phyloP scores from a whole-genome alignment of 108 stramenopile genomes.

The Cyclotella sp. region DNA sequence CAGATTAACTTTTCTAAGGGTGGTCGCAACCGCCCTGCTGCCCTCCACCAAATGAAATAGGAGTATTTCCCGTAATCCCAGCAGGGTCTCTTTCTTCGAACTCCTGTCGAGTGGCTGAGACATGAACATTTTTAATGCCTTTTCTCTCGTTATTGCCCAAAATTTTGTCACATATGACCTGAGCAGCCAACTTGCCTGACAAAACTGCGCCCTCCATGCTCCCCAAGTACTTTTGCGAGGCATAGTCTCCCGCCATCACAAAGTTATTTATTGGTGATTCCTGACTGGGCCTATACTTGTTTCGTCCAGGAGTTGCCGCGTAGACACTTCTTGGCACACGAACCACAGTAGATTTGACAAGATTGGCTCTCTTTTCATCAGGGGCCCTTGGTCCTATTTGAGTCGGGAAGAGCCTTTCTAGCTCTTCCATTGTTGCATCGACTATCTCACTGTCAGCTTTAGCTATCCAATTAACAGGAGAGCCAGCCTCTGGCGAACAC shows the following conservation, averaged over 20 bases:
- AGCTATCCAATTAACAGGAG: constrained; percentile 52
- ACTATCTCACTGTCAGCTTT: constrained; percentile 59
- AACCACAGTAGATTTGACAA: constrained; percentile 71
- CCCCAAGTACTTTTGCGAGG: constrained; percentile 69
- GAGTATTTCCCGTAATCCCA: constrained; percentile 27
- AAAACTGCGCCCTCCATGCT: constrained; percentile 80
- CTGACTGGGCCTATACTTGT: constrained; percentile 58
- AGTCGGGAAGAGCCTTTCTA: constrained; percentile 68
- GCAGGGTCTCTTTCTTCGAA: constrained; percentile 23
- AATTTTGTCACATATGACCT: constrained; percentile 55
- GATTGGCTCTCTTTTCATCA: constrained; percentile 41
- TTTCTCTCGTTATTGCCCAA: constrained; percentile 27
- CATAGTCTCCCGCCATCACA: constrained; percentile 62
- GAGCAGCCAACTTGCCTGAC: constrained; percentile 69
- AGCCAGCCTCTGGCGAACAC: constrained; percentile 30
- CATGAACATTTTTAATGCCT: constrained; percentile 29
- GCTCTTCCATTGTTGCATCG: constrained; percentile 71
- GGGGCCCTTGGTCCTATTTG: constrained; percentile 45
- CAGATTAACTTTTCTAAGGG: constrained; percentile 19
- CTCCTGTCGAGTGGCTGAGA: constrained; percentile 4
- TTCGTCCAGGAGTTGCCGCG: constrained; percentile 68
- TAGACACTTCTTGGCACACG: constrained; percentile 72
- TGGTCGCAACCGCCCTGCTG: constrained; percentile 50
- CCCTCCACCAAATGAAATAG: constrained; percentile 45
- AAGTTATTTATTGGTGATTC: constrained; percentile 58